Conservation (phyloP, 2,329 filamentous ascomycete species). For the Talaromyces sp. region DNA sequence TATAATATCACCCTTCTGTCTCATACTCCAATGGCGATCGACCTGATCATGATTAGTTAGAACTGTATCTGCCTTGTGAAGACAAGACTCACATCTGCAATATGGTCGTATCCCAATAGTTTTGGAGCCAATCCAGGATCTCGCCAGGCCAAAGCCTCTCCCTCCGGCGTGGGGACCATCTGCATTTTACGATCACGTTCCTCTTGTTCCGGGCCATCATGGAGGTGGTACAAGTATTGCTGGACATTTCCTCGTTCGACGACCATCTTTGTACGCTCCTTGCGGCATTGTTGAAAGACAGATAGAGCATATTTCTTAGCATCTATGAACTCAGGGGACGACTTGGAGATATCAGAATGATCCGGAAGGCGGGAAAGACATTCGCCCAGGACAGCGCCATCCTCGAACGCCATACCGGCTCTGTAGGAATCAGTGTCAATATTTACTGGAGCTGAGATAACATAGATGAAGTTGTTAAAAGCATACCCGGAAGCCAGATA, state of each 20-base stretch:
- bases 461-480: not conserved
- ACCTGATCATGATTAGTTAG: not conserved
- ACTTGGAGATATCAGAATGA: slow-evolving; percentile 34
- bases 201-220: slow-evolving; percentile 55
- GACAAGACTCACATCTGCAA: slow-evolving; percentile 32
- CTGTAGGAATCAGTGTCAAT: slow-evolving; percentile 25
- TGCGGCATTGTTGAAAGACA: slow-evolving; percentile 56
- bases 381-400: slow-evolving; percentile 56
- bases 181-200: slow-evolving; percentile 50
- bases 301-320: slow-evolving; percentile 36
- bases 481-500: slow-evolving; percentile 37
- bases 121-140: slow-evolving; percentile 39
- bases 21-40: not conserved
- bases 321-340: slow-evolving; percentile 23
- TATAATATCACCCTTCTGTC: not conserved
- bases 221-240: slow-evolving; percentile 60
- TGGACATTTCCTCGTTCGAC: slow-evolving; percentile 59
- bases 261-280: slow-evolving; percentile 57
- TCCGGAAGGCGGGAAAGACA: slow-evolving; percentile 44
- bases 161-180: slow-evolving; percentile 35
- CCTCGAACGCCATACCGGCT: slow-evolving; percentile 60
- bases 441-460: no score
- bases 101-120: slow-evolving; percentile 41
- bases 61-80: not conserved
- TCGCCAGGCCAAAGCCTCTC: slow-evolving; percentile 44